Evolutionary conservation across 345 rosid genomes (phyloP), one percentile per base, ranked within the genome.

Genomic region (Populus simonii): DNA sequence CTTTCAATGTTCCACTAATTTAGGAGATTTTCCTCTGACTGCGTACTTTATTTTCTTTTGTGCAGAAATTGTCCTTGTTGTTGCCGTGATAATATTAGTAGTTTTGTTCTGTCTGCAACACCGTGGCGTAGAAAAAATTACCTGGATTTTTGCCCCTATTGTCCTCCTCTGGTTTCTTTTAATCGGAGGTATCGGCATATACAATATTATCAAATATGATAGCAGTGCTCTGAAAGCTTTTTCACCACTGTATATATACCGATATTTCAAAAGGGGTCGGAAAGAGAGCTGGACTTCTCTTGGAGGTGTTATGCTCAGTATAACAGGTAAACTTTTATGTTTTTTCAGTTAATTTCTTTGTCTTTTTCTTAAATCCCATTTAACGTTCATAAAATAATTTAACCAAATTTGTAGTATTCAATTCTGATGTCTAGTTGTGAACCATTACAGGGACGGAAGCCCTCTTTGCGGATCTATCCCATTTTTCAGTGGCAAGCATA

Each of bases 141-240:
- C 97, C 70, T 94, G 93, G 94, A 89, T 94, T 55, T 94, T 92
- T 83, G 98, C 98, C 9, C 98, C 98, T 2, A 55, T 94, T 12
- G 98, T 94, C 41, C 84, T 94, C 33, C 82, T 91, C n/a, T 94
- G 97, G 98, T 87, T 94, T 84, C 91, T 94, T 66, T 81, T 88
- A 53, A 94, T 92, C 33, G 98, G 97, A 79, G 89, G 93, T 18
- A 91, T 92, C 39, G 97, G 97, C 29, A 76, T 88, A 25, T 90
- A 78, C 85, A 94, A 94, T 76, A 87, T 92, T 66, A 88, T 85
- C 81, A 92, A 88, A 73, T 79, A 92, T 69, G 97, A 91, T 41
- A 73, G 73, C 41, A 78, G 91, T 57, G 94, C 90, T 74, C 81
- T 94, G 67, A 91, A 81, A 85, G 98, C 98, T 10, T 94, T 94